phyloP scores from a whole-genome alignment of 257 asterid species.

The Solanum ossicruentum region DNA sequence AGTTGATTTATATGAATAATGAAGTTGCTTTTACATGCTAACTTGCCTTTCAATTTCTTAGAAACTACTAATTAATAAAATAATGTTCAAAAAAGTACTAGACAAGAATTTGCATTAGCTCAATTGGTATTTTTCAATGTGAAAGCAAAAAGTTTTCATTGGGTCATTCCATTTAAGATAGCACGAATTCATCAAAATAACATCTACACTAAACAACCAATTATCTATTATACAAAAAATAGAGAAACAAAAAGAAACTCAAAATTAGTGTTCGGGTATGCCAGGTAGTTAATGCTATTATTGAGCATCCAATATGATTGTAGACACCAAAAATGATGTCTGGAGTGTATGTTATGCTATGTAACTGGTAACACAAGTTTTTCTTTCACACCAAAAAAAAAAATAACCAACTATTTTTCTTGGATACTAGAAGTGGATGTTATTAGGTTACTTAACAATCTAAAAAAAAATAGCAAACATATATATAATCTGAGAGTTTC shows the following conservation, averaged over 20 bases:
- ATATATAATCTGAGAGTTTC: neutral
- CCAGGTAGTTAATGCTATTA: neutral
- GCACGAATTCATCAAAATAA: neutral
- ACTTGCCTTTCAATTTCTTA: too few species aligned
- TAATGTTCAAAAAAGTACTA: neutral
- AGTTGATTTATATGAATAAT: too few species aligned
- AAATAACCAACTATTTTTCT: neutral
- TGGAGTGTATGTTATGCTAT: neutral
- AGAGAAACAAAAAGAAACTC: neutral
- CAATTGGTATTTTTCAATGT: neutral
- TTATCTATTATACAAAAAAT: neutral
- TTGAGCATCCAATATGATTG: neutral
- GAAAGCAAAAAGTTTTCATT: neutral
- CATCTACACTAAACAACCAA: neutral
- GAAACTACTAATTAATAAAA: too few species aligned
- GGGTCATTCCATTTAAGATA: neutral
- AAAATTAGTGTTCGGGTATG: neutral
- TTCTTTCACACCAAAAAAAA: neutral
- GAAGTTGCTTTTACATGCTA: too few species aligned
- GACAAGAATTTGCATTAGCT: neutral
- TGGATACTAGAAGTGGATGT: neutral
- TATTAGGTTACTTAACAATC: neutral
- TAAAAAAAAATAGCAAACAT: neutral
- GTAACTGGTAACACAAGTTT: neutral
- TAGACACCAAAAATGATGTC: neutral